These are phyloP conservation scores for Xylaria venustula DNA, from an alignment of 495 filamentous ascomycete genomes.

Conservation along the genomic window DNA sequence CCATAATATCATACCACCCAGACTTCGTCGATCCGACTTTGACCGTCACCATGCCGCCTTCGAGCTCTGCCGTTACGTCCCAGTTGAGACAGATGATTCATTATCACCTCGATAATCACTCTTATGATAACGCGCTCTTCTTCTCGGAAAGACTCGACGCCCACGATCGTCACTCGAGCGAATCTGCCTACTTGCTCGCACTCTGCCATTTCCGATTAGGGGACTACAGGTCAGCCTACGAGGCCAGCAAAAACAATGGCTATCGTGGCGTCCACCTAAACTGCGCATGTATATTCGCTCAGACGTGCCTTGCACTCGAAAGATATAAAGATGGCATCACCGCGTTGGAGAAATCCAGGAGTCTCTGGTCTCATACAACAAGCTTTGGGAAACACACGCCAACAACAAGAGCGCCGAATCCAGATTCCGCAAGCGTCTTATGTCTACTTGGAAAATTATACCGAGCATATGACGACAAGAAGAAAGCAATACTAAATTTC, in stretches of 20 bases:
- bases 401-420: slow-evolving; percentile 66
- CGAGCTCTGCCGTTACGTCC: slow-evolving; percentile 61
- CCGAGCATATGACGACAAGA: slow-evolving; percentile 72
- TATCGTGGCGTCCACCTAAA: slow-evolving; percentile 72
- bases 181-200: slow-evolving; percentile 78
- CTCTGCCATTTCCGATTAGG: slow-evolving; percentile 81
- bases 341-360: slow-evolving; percentile 73
- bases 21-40: slow-evolving; percentile 11
- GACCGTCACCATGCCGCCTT: slow-evolving; percentile 64
- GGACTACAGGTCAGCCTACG: slow-evolving; percentile 64
- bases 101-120: slow-evolving; percentile 90
- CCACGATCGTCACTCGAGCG: slow-evolving; percentile 72
- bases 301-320: slow-evolving; percentile 77
- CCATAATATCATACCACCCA: slow-evolving; percentile 13
- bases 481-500: slow-evolving; percentile 78
- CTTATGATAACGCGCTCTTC: slow-evolving; percentile 85
- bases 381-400: slow-evolving; percentile 72
- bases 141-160: slow-evolving; percentile 82
- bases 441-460: slow-evolving; percentile 87
- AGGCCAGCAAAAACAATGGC: slow-evolving; percentile 63
- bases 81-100: slow-evolving; percentile 83
- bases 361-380: slow-evolving; percentile 67
- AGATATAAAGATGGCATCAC: slow-evolving; percentile 74
- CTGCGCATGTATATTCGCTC: slow-evolving; percentile 88
- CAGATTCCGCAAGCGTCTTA: slow-evolving; percentile 78